A percentile compares a stretch with the other conserved stretches of the same genome.
These are phyloP conservation scores for Strobilomyces confusus DNA, from an alignment of 768 basidiomycete genomes.

Conservation along the genomic window DNA sequence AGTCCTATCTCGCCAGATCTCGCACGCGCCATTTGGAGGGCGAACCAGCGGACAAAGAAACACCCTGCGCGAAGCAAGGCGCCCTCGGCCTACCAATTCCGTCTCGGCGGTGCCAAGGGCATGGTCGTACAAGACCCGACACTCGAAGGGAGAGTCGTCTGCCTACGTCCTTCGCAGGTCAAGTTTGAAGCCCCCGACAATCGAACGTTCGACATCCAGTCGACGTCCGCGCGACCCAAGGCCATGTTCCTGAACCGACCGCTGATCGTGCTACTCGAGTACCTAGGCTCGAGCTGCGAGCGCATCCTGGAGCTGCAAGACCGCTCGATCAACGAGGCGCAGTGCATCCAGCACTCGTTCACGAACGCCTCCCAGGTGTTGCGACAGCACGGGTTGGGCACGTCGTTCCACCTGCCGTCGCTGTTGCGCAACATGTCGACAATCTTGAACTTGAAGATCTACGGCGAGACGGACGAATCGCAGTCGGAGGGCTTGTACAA, in stretches of 20 bases:
- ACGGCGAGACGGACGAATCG: constrained; percentile 2
- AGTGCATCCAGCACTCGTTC: constrained; percentile 33
- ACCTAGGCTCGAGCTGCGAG: constrained; percentile 33
- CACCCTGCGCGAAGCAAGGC: constrained; percentile 11
- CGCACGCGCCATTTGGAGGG: constrained; percentile 33
- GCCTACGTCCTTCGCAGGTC: constrained; percentile 42
- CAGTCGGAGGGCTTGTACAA: constrained; percentile 21
- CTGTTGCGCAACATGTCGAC: constrained; percentile 36
- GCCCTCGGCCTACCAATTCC: constrained; percentile 44
- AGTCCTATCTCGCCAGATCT: constrained; percentile 42
- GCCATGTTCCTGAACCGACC: constrained; percentile 44
- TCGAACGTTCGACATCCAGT: constrained; percentile 45
- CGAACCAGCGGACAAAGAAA: constrained; percentile 30
- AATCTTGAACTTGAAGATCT: constrained; percentile 30
- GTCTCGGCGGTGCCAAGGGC: constrained; percentile 46
- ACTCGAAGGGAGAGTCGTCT: constrained; percentile 33
- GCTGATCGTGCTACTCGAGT: constrained; percentile 46
- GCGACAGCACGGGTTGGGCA: constrained; percentile 42
- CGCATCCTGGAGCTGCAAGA: constrained; percentile 38
- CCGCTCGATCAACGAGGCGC: constrained; percentile 34
- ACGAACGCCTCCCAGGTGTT: constrained; percentile 36
- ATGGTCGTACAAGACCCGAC: constrained; percentile 43
- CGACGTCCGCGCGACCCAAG: constrained; percentile 42
- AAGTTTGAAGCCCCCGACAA: constrained; percentile 42
- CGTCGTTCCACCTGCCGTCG: constrained; percentile 43